These are phyloP conservation scores for Suillus bovinus DNA, from an alignment of 768 basidiomycete species.

Conservation along the genomic window DNA sequence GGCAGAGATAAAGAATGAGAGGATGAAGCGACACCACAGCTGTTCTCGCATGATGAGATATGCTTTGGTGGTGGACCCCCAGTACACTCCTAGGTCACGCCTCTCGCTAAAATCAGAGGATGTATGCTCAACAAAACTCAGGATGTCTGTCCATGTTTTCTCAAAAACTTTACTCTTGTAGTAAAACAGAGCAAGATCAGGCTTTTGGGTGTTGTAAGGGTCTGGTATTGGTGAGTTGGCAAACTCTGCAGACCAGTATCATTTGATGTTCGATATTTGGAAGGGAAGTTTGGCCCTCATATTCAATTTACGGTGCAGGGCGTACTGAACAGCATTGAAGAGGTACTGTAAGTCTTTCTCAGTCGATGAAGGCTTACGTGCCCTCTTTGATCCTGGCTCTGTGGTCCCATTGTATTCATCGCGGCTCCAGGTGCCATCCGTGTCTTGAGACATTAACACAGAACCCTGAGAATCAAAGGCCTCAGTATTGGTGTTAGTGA, in stretches of 20 bases:
- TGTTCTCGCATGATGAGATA: not conserved
- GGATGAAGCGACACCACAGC: not conserved
- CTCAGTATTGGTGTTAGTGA: not conserved
- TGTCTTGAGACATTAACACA: not conserved
- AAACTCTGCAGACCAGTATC: constrained; percentile 1
- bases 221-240: not conserved
- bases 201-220: not conserved
- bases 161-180: not conserved
- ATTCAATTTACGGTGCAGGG: not conserved
- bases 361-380: not conserved
- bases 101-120: not conserved
- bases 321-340: not conserved
- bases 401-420: not conserved
- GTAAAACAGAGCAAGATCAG: not conserved
- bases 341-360: not conserved
- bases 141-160: not conserved
- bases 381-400: not conserved
- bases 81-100: not conserved
- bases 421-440: not conserved
- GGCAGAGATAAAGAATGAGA: not conserved
- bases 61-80: not conserved
- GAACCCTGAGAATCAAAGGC: not conserved
- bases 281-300: not conserved
- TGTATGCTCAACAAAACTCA: not conserved
- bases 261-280: not conserved